Evolutionary conservation across 1,284 basidiomycete species (phyloP).

Genomic region (Rhodotorula mucilaginosa): DNA sequence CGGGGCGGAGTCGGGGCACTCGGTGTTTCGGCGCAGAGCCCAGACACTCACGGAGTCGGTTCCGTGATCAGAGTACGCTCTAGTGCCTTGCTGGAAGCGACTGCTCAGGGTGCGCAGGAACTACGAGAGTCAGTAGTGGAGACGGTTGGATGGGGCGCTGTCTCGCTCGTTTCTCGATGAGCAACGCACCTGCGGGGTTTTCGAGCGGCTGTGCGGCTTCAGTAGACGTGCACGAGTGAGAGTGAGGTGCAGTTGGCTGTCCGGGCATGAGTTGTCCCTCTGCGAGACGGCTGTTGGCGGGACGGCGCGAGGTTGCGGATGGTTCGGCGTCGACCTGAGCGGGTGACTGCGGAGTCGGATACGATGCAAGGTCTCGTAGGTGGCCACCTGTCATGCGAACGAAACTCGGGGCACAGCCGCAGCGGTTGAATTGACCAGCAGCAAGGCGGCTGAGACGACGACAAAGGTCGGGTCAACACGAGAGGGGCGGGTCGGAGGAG

Average conservation of each 20-base stretch:
- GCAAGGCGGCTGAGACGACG: too few species aligned
- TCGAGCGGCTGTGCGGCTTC: not conserved
- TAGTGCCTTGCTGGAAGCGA: too few species aligned
- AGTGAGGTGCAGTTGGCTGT: not conserved
- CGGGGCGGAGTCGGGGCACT: too few species aligned
- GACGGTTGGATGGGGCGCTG: too few species aligned
- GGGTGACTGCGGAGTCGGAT: constrained; percentile 5
- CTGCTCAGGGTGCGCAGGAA: too few species aligned
- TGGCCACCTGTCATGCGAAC: not conserved
- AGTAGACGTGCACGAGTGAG: not conserved
- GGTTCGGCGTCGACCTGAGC: not conserved
- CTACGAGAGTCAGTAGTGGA: too few species aligned
- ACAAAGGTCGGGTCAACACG: too few species aligned
- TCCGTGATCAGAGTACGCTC: too few species aligned
- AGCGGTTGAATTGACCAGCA: too few species aligned
- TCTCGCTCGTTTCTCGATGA: not conserved
- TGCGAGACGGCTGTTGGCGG: not conserved
- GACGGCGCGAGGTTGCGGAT: not conserved
- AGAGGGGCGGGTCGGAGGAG: too few species aligned
- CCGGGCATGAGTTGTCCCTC: not conserved
- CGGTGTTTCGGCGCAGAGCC: too few species aligned
- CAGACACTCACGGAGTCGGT: too few species aligned
- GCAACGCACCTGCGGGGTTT: not conserved
- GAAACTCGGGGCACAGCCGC: not conserved
- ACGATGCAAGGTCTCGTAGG: not conserved